phyloP scores from a whole-genome alignment of 2,329 filamentous ascomycete genomes.

The Phaeomoniella chlamydospora region DNA sequence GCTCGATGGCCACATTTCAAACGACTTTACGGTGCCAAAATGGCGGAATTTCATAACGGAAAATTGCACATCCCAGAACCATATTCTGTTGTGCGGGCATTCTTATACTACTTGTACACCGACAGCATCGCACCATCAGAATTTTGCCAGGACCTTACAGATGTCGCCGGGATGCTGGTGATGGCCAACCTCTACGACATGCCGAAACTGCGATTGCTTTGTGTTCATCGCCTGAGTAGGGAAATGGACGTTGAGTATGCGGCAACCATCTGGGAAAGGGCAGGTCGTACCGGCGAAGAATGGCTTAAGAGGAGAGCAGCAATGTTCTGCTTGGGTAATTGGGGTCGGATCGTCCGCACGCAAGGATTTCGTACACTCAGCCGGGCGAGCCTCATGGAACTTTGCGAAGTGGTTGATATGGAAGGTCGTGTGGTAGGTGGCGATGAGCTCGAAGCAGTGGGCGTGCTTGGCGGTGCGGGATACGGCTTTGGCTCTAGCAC shows the following conservation, averaged over 20 bases:
- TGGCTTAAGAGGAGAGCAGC: slow-evolving; percentile 86
- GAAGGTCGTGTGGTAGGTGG: slow-evolving; percentile 85
- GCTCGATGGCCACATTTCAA: slow-evolving; percentile 95
- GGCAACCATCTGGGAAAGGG: slow-evolving; percentile 91
- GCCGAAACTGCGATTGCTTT: slow-evolving; percentile 77
- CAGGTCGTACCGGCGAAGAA: slow-evolving; percentile 76
- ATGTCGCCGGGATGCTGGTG: slow-evolving; percentile 86
- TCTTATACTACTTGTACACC: slow-evolving; percentile 92
- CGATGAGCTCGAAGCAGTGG: slow-evolving; percentile 58
- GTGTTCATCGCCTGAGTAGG: slow-evolving; percentile 75
- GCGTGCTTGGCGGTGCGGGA: slow-evolving; percentile 33
- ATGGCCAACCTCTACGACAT: slow-evolving; percentile 99
- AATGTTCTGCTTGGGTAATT: slow-evolving; percentile 79
- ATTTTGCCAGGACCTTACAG: slow-evolving; percentile 50
- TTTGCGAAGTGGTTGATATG: slow-evolving; percentile 84
- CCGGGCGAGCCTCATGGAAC: slow-evolving; percentile 66
- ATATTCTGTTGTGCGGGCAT: slow-evolving; percentile 84
- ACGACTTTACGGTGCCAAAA: slow-evolving; percentile 79
- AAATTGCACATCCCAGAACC: slow-evolving; percentile 97
- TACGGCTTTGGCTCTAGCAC: slow-evolving; percentile 20
- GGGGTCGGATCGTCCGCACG: slow-evolving; percentile 86
- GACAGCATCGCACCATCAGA: slow-evolving; percentile 65
- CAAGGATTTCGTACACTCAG: slow-evolving; percentile 72
- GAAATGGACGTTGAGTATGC: slow-evolving; percentile 92
- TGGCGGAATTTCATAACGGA: slow-evolving; percentile 94